Percentiles rank a stretch among this genome's conserved stretches.
Evolutionary conservation across 768 basidiomycete genomes (phyloP).

Genomic region (Suillus bovinus): DNA sequence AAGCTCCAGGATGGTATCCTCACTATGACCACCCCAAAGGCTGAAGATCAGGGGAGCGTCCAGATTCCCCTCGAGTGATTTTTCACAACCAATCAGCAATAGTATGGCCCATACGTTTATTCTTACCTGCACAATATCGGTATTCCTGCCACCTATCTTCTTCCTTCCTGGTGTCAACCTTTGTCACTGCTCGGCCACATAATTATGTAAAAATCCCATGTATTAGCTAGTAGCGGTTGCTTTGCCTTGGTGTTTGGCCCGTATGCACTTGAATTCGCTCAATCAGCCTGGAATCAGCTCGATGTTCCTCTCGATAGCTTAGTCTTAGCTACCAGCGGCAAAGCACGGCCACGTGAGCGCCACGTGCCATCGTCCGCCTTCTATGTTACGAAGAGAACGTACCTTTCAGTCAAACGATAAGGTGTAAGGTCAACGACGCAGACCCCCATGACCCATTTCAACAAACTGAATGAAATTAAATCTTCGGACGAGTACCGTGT

Average conservation of each 20-base stretch:
- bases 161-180: not conserved
- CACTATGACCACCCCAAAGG: slow-evolving; percentile 59
- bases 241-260: no score
- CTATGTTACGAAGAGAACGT: not conserved
- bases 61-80: slow-evolving; percentile 41
- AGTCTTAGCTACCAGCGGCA: no score
- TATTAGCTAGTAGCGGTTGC: no score
- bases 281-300: no score
- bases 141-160: not conserved
- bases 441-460: not conserved
- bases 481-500: not conserved
- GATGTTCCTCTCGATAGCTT: no score
- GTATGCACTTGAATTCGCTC: no score
- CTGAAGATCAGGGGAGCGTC: slow-evolving; percentile 56
- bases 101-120: not conserved
- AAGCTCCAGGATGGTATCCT: slow-evolving; percentile 72
- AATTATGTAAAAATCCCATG: no score
- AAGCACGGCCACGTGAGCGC: no score
- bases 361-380: no score
- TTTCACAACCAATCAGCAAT: not conserved
- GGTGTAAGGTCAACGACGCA: not conserved
- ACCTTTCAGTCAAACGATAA: not conserved
- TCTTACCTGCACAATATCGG: not conserved
- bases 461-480: not conserved
- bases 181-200: not conserved